phyloP scores from a whole-genome alignment of 768 basidiomycete species.

The Clathrus columnatus region DNA sequence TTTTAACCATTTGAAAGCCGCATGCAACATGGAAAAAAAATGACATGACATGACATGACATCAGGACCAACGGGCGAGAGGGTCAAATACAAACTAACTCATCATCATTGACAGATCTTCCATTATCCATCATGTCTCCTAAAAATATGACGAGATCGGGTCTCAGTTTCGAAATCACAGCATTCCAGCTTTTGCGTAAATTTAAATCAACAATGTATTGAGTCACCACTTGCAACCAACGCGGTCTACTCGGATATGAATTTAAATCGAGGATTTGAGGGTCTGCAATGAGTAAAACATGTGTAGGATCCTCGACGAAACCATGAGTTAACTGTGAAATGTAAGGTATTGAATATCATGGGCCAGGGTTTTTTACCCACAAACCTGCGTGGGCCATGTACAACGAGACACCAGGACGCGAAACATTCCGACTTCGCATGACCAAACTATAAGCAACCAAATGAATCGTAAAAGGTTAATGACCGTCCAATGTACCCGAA shows the following conservation, averaged over 20 bases:
- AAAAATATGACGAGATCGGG: conserved; percentile 76
- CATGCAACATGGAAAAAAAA: background rate
- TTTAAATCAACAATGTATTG: conserved; percentile 72
- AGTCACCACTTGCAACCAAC: conserved; percentile 47
- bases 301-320: conserved; percentile 19
- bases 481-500: background rate
- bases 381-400: background rate
- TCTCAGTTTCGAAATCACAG: conserved; percentile 38
- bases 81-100: conserved; percentile 47
- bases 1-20: background rate
- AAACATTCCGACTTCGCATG: background rate
- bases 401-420: background rate
- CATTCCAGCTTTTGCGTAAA: conserved; percentile 78
- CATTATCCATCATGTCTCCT: conserved; percentile 91
- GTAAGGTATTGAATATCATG: background rate
- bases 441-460: background rate
- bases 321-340: background rate
- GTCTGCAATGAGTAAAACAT: conserved; percentile 79
- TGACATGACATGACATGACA: too few relatives aligned
- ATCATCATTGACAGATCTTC: conserved; percentile 52
- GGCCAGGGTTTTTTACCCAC: too few relatives aligned
- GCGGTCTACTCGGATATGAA: conserved; percentile 59
- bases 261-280: conserved; percentile 60
- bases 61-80: too few relatives aligned
- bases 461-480: background rate